These are phyloP conservation scores for Dictyostelium purpureum DNA, from an alignment of 78 protist species.

Conservation along the genomic window DNA sequence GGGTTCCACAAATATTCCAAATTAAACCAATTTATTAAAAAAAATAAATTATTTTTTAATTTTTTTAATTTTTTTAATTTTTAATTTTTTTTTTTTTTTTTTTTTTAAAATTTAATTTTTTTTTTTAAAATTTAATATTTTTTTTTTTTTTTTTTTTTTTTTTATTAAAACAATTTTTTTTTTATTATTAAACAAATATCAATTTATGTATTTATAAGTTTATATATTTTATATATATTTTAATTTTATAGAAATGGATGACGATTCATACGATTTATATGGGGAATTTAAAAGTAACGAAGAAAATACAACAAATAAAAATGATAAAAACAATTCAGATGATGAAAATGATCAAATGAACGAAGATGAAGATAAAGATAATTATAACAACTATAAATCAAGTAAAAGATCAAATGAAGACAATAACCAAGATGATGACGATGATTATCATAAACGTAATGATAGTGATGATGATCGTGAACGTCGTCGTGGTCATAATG, in stretches of 20 bases:
- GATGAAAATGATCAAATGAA: not conserved
- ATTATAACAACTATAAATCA: no score
- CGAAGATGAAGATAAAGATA: no score
- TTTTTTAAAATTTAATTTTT: not conserved
- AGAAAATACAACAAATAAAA: not conserved
- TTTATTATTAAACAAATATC: no score
- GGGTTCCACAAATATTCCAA: no score
- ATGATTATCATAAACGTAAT: not conserved
- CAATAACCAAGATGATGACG: not conserved
- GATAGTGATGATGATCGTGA: no score
- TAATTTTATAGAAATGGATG: slow-evolving; percentile 24
- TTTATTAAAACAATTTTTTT: not conserved
- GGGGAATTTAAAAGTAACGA: slow-evolving; percentile 28
- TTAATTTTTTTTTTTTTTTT: not conserved
- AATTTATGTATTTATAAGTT: no score
- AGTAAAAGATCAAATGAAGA: not conserved
- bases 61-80: not conserved
- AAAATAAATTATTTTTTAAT: no score
- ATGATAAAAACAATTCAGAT: not conserved
- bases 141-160: not conserved
- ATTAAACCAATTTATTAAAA: no score
- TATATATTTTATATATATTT: no score
- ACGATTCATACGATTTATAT: slow-evolving; percentile 61
- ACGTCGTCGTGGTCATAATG: not conserved
- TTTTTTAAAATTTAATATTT: not conserved